Conservation (phyloP, 306 rosid species). For the Corylus heterophylla region DNA sequence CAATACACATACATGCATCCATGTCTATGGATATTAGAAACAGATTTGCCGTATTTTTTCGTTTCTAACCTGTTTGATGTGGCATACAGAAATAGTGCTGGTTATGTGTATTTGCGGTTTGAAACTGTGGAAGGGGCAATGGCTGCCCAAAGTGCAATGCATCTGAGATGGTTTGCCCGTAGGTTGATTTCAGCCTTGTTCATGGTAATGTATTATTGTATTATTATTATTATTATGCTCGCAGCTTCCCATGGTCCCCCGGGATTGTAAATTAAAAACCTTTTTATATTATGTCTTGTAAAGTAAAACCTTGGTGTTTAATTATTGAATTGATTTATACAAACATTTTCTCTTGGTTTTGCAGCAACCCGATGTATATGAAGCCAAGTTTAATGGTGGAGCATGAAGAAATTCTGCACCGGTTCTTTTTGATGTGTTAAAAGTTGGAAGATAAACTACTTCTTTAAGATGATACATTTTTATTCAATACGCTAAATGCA, state of each 20-base stretch:
- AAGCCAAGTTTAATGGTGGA: conserved; percentile 69
- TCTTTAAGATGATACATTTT: neutral
- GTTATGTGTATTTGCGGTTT: conserved; percentile 83
- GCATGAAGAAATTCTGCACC: conserved; percentile 31
- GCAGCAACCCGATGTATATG: conserved; percentile 82
- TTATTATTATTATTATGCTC: neutral
- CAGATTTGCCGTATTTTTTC: neutral
- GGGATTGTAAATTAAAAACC: neutral
- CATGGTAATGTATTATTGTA: conserved; percentile 56
- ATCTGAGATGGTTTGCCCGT: conserved; percentile 96
- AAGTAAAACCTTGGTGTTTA: neutral
- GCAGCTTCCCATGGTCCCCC: neutral
- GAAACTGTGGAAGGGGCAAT: conserved; percentile 80
- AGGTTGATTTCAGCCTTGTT: conserved; percentile 75
- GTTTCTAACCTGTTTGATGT: conserved; percentile 10
- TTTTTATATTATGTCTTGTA: neutral
- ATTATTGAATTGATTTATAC: neutral
- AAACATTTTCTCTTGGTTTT: conserved; percentile 19
- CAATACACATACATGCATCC: neutral
- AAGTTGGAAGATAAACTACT: conserved; percentile 14
- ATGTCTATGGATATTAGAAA: neutral
- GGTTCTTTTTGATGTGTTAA: conserved; percentile 29
- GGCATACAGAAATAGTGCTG: conserved; percentile 77
- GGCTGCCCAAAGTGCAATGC: conserved; percentile 91
- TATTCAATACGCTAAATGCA: neutral